Evolutionary conservation across 2,329 filamentous ascomycete genomes (phyloP), one percentile per base, ranked within the genome.

Genomic region (Raffaelea ambrosiae): DNA sequence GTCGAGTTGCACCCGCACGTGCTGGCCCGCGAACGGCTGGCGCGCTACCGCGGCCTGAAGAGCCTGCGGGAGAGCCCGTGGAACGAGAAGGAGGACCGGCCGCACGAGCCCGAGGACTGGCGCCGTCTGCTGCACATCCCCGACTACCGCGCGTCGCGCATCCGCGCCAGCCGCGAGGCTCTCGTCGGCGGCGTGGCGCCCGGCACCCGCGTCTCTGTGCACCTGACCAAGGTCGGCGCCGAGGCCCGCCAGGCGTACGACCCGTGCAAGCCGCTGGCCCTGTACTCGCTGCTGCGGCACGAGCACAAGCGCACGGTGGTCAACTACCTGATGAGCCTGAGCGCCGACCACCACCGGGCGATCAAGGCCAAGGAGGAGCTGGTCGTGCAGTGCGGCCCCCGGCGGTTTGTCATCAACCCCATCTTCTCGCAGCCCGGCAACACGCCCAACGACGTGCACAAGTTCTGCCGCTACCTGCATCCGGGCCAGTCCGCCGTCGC

Each of bases 381-480:
- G 52, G 83, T 98, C 52, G 77, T 95, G 48, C 93, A 97, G 67
- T 94, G 87, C 61, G 93, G 93, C 20, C 83, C 91, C 11, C 84
- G 93, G 45, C 81, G 93, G 44, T 83, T 96, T 59, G 71, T 90
- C 50, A 81, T 96, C 67, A 91, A 93, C 59, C 93, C 93, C 11
- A 73, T 97, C 41, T 96, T 91, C 72, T 96, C 90, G 0, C 81
- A 87, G 61, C 74, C 79, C n/a, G 91, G 90, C 48, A 88, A 84
- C 61, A 96, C 91, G 0, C 87, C 88, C 43, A 97, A 97, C 69
- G 85, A 98, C 61, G 90, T 98, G 14, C 90, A 97, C 76, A 98
- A 98, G 66, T 97, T 89, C 67, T 86, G 88, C 65, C 84, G 91
- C 26, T 98, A 81, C 69, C 70, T 97, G 5, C 89, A 97, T 64